Evolutionary conservation across 805 yeast species (phyloP), one percentile per base, ranked within the genome.

Genomic region (Ogataea paraovalis): DNA sequence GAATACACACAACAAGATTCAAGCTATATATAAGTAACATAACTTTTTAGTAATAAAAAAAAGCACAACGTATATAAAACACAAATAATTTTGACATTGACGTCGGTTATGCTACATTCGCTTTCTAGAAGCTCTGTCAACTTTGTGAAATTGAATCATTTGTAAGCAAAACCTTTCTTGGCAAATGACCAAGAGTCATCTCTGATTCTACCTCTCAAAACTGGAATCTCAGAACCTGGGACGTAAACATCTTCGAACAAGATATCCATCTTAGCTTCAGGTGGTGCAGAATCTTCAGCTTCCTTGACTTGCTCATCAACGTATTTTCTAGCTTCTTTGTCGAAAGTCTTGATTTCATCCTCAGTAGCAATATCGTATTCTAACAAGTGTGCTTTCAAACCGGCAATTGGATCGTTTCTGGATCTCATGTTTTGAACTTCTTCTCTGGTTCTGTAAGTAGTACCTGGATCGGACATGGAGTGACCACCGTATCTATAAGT

Each of bases 401-500:
- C 98, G 48, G 96, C 91, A 70, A 94, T 89, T 61, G 98, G 97
- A 72, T 94, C 99, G 70, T 87, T 90, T 79, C 89, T 87, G 39
- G 98, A 89, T 79, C 99, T 87, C 97, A 94, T 91, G 78, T 92
- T 92, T 77, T 91, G 97, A 60, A 94, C 94, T 78, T 94, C 99
- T 76, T 94, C 99, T 79, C 99, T 91, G 68, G 99, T 94, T 83
- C 99, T 87, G 85, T 94, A 94, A 58, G 99, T 94, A 71, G 99
- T 94, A 80, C 99, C 99, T 65, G 99, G 99, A 75, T 94, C 99
- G 60, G 98, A 92, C 98, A 94, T 94, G 60, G 99, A 94, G 83
- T 94, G 99, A 72, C 99, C 99, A 78, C 98, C 98, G 71, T 94
- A 94, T 80, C 99, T 87, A 78, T 94, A 94, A 61, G 99, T 94